These are phyloP conservation scores for Pseudogymnoascus sp. DNA, from an alignment of 2,329 filamentous ascomycete species.

Conservation along the genomic window DNA sequence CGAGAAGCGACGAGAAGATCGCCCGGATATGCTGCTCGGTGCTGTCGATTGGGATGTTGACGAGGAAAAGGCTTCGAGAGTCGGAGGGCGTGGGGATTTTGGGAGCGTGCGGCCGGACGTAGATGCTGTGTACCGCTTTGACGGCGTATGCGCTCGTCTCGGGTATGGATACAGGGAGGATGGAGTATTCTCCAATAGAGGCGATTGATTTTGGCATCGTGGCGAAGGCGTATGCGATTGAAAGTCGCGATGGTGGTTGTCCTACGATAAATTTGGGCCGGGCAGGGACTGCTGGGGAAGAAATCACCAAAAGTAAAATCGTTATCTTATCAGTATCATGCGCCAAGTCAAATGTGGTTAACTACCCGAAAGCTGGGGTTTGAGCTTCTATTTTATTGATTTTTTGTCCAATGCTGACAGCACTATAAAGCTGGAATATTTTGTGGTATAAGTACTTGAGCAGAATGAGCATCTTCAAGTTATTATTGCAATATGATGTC, in stretches of 20 bases:
- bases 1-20: conserved; percentile 67
- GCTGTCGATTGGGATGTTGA: conserved; percentile 80
- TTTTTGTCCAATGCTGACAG: not conserved
- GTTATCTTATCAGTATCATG: conserved; percentile 12
- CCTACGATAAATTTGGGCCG: not conserved
- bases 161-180: conserved; percentile 27
- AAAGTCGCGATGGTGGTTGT: conserved; percentile 12
- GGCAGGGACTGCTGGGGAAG: not conserved
- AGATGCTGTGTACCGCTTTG: conserved; percentile 70
- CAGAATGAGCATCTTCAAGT: not conserved
- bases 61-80: conserved; percentile 76
- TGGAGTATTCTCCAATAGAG: conserved; percentile 24
- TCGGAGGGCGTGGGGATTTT: conserved; percentile 68
- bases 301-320: conserved; percentile 12
- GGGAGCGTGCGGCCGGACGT: conserved; percentile 76
- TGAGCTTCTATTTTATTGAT: conserved; percentile 2
- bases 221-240: conserved; percentile 3
- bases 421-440: conserved; percentile 16
- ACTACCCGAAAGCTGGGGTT: conserved; percentile 10
- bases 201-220: conserved; percentile 11
- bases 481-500: conserved; percentile 1
- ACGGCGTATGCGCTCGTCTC: conserved; percentile 52
- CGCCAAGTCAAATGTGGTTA: conserved; percentile 12
- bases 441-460: not conserved
- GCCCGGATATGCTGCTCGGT: conserved; percentile 69